These are phyloP conservation scores for Flaveria floridana DNA, from an alignment of 140 eudicot genomes.

Conservation along the genomic window DNA sequence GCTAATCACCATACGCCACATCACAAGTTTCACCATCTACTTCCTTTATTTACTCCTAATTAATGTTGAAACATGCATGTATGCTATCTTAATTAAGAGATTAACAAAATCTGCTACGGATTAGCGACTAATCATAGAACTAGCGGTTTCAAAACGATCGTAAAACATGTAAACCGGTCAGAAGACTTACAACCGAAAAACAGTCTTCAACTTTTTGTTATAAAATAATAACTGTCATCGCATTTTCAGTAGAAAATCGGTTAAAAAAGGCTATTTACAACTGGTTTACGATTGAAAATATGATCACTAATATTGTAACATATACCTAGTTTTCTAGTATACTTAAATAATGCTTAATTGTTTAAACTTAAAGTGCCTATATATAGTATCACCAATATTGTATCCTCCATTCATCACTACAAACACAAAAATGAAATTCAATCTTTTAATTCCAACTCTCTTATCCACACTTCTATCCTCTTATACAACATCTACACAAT, in stretches of 20 bases:
- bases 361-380: constrained; percentile 14
- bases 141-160: too few relatives aligned
- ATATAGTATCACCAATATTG: constrained; percentile 29
- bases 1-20: constrained; percentile 23
- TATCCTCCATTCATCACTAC: constrained; percentile 22
- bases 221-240: too few relatives aligned
- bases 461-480: constrained; percentile 25
- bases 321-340: too few relatives aligned
- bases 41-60: neutral
- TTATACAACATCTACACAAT: constrained; percentile 23
- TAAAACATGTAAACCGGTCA: too few relatives aligned
- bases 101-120: too few relatives aligned
- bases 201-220: too few relatives aligned
- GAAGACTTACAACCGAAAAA: too few relatives aligned
- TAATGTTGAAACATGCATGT: neutral
- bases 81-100: neutral
- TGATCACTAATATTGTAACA: too few relatives aligned
- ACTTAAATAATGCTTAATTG: neutral
- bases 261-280: too few relatives aligned
- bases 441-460: constrained; percentile 23
- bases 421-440: constrained; percentile 37
- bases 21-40: constrained; percentile 20
- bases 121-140: too few relatives aligned
- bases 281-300: too few relatives aligned
- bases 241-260: too few relatives aligned